Evolutionary conservation across 345 rosid species (phyloP).

Genomic region (Heritiera littoralis): DNA sequence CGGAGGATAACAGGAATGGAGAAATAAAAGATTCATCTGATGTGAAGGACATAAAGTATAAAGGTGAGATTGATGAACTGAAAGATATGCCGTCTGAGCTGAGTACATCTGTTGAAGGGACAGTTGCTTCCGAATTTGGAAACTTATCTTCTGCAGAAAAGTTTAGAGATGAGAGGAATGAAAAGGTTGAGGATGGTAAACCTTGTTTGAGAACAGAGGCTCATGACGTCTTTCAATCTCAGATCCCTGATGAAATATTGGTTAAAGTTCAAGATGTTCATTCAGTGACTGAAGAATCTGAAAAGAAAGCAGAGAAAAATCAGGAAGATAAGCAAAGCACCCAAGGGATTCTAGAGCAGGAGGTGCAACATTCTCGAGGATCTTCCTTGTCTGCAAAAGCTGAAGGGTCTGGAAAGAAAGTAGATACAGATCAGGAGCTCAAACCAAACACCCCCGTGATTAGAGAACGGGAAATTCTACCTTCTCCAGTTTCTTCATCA

Average conservation of each 20-base stretch:
- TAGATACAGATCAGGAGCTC: constrained; percentile 27
- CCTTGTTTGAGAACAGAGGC: constrained; percentile 28
- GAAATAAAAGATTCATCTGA: constrained; percentile 23
- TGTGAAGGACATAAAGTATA: constrained; percentile 16
- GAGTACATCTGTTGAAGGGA: constrained; percentile 20
- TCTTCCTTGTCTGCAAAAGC: constrained; percentile 2
- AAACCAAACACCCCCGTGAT: constrained; percentile 30
- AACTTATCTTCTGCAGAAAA: constrained; percentile 29
- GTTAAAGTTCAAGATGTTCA: constrained; percentile 30
- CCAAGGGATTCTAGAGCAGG: constrained; percentile 24
- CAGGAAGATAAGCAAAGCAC: constrained; percentile 33
- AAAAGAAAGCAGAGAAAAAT: constrained; percentile 29
- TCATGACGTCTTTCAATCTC: constrained; percentile 27
- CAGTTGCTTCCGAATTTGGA: constrained; percentile 21
- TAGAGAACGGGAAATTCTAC: constrained; percentile 31
- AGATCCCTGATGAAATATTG: constrained; percentile 28
- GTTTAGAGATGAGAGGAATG: constrained; percentile 30
- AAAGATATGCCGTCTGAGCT: constrained; percentile 16
- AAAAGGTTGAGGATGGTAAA: constrained; percentile 28
- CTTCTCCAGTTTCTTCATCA: constrained; percentile 35
- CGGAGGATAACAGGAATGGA: constrained; percentile 22
- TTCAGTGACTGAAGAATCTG: constrained; percentile 34
- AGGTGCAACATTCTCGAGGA: neutral
- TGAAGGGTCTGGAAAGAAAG: constrained; percentile 31
- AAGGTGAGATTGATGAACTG: constrained; percentile 15